Conservation (phyloP, 495 filamentous ascomycete genomes). For the Xylaria grammica region DNA sequence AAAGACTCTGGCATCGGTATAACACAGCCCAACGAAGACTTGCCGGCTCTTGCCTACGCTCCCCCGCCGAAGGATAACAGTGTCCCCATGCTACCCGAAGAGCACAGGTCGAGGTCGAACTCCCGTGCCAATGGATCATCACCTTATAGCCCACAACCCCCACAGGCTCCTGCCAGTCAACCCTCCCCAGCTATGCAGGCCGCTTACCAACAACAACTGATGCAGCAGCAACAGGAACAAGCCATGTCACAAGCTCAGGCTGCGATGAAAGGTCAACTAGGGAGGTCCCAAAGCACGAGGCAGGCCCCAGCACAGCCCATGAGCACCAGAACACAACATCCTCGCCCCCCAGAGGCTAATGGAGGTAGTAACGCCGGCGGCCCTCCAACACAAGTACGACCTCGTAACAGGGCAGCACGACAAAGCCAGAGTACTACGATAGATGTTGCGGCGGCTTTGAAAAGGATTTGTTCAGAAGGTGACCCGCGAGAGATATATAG, state of each 20-base stretch:
- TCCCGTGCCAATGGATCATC: constrained; percentile 56
- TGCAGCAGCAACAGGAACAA: constrained; percentile 76
- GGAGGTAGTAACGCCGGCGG: constrained; percentile 57
- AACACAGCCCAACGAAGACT: constrained; percentile 58
- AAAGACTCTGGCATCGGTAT: constrained; percentile 62
- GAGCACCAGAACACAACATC: constrained; percentile 62
- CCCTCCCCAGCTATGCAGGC: constrained; percentile 41
- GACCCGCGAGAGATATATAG: constrained; percentile 89
- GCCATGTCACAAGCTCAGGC: constrained; percentile 77
- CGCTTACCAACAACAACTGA: constrained; percentile 71
- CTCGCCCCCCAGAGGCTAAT: constrained; percentile 61
- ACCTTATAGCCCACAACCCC: constrained; percentile 41
- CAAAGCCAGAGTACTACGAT: constrained; percentile 71
- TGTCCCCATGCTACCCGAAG: constrained; percentile 58
- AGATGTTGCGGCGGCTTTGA: constrained; percentile 82
- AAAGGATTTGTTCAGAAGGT: constrained; percentile 85
- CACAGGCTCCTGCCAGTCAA: constrained; percentile 39
- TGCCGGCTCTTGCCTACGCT: constrained; percentile 48
- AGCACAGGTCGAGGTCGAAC: constrained; percentile 60
- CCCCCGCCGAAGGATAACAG: constrained; percentile 50
- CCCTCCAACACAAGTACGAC: constrained; percentile 57
- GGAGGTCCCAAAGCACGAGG: constrained; percentile 69
- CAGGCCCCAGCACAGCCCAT: constrained; percentile 52
- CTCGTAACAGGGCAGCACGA: constrained; percentile 65
- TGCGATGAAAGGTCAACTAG: constrained; percentile 58